Evolutionary conservation across 768 basidiomycete genomes (phyloP).

Genomic region (Myochromella boudieri): DNA sequence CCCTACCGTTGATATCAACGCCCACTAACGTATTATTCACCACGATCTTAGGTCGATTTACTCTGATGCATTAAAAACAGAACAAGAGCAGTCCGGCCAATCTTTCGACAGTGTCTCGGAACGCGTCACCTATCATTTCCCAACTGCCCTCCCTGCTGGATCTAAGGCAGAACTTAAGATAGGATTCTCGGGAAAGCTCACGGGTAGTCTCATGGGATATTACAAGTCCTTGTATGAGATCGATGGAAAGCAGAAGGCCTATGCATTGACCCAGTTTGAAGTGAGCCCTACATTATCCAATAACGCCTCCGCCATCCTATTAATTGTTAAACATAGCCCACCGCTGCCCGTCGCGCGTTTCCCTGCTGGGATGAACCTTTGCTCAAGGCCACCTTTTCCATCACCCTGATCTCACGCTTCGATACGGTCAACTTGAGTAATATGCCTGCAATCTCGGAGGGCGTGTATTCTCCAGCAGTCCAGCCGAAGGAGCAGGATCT

Average conservation of each 20-base stretch:
- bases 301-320: slow-evolving; percentile 1
- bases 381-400: slow-evolving; percentile 79
- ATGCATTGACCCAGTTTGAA: slow-evolving; percentile 90
- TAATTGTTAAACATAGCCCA: slow-evolving; percentile 52
- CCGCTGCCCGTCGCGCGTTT: slow-evolving; percentile 78
- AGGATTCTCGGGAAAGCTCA: slow-evolving; percentile 67
- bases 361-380: slow-evolving; percentile 94
- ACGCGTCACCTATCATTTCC: slow-evolving; percentile 61
- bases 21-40: neutral
- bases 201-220: slow-evolving; percentile 78
- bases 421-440: slow-evolving; percentile 83
- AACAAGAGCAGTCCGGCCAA: slow-evolving; percentile 44
- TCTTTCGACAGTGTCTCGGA: slow-evolving; percentile 62
- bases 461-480: slow-evolving; percentile 35
- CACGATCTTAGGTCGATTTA: slow-evolving; percentile 39
- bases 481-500: slow-evolving; percentile 30
- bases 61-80: slow-evolving; percentile 50
- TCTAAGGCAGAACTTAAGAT: slow-evolving; percentile 72
- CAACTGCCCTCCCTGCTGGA: slow-evolving; percentile 58
- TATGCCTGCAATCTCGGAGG: slow-evolving; percentile 76
- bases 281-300: slow-evolving; percentile 29
- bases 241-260: slow-evolving; percentile 62
- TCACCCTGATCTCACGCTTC: slow-evolving; percentile 77
- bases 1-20: neutral
- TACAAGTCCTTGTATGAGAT: slow-evolving; percentile 69